phyloP scores from a whole-genome alignment of 441 rosid genomes.

The Pelargonium australe region DNA sequence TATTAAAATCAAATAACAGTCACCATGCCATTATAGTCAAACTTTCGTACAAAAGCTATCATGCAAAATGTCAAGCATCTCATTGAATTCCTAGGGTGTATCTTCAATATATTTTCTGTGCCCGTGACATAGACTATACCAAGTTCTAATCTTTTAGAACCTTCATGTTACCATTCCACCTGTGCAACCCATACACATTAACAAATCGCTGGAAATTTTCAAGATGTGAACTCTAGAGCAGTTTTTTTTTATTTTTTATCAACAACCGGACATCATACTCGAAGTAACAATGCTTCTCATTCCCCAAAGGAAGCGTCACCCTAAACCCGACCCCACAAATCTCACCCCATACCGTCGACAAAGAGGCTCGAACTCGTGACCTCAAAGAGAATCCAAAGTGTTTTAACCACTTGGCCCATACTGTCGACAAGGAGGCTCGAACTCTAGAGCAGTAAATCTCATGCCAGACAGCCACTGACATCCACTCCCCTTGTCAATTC shows the following conservation, averaged over 20 bases:
- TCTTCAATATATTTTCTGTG: neutral
- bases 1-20: neutral
- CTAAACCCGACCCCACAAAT: no score
- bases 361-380: no score
- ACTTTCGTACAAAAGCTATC: neutral
- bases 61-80: neutral
- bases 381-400: no score
- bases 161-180: neutral
- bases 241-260: no score
- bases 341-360: no score
- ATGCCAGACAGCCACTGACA: no score
- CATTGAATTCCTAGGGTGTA: neutral
- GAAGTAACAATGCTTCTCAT: no score
- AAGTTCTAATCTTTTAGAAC: neutral
- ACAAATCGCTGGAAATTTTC: neutral
- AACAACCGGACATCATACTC: no score
- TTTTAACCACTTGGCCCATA: no score
- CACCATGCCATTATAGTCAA: neutral
- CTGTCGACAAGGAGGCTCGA: no score
- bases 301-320: no score
- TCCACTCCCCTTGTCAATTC: neutral
- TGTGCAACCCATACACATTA: neutral
- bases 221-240: neutral
- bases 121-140: neutral
- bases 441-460: no score